Base-by-base conservation (phyloP, 495 filamentous ascomycete species). In the Parmelia sp. region DNA sequence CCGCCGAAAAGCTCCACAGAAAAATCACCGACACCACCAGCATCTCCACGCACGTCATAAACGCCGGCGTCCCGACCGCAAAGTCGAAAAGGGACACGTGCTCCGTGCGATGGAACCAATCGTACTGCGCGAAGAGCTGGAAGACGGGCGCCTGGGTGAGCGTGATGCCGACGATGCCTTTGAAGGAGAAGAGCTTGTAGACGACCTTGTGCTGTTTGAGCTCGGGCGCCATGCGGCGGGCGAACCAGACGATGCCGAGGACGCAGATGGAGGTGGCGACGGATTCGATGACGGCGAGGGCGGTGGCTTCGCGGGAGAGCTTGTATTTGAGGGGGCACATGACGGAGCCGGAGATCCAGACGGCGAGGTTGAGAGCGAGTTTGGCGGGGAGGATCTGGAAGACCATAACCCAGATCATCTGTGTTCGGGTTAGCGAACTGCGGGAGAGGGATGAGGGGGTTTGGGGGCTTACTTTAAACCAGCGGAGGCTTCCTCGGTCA, bases 221-320 rank as follows among this genome's bases (percentile, higher is more conserved):
- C 2, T 55, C 51, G 15, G 51, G 29, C 5, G 51, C 51, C 51
- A 55, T 55, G 29, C 51, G 51, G 4, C 51, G 51, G 51, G 51
- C 51, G 51, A 55, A 55, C 51, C 51, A 55, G 29, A 55, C 51
- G 29, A 55, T 55, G 51, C 51, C 51, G 15, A 55, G 27, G 51
- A 55, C 51, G 51, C 51, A 55, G 6, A 55, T 9, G 15, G 51
- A 55, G 0, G 51, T 55, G 29, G 51, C 51, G 29, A 55, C 3
- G 51, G 51, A 55, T 35, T 55, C 51, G 51, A 55, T 55, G 51
- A 55, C 51, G 51, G 27, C 33, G 51, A 55, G 51, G 17, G 51
- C 51, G 51, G 51, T 55, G 6, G 29, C 51, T 27, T 27, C 4
- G 6, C 15, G 2, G 1, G 51, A 55, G 51, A 55, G 51, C 21